phyloP scores from a whole-genome alignment of 371 early-diverging fungal genomes.

The Rhizopus arrhizus region DNA sequence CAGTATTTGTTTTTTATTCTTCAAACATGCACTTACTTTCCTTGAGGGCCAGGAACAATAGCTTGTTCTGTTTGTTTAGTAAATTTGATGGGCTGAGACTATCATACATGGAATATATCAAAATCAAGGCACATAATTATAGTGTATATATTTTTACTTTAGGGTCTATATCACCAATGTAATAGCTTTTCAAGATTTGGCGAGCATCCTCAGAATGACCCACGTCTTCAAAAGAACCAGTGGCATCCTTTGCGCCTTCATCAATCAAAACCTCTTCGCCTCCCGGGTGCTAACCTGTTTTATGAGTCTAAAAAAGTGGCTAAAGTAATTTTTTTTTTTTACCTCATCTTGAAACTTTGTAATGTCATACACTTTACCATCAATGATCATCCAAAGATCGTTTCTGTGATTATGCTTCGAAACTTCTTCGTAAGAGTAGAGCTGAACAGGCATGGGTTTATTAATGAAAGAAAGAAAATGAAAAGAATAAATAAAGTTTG shows the following conservation, averaged over 20 bases:
- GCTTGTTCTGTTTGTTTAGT: slow-evolving; percentile 11
- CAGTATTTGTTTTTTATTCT: neutral
- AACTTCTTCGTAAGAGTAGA: slow-evolving; percentile 61
- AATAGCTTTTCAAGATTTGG: slow-evolving; percentile 70
- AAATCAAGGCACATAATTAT: neutral
- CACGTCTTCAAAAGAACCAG: slow-evolving; percentile 94
- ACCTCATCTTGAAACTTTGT: slow-evolving; percentile 78
- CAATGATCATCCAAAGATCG: slow-evolving; percentile 74
- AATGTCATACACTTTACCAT: slow-evolving; percentile 84
- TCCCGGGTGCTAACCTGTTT: slow-evolving; percentile 69
- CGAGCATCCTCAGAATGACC: slow-evolving; percentile 94
- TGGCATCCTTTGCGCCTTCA: slow-evolving; percentile 85
- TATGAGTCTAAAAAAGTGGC: neutral
- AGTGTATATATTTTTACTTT: slow-evolving; percentile 44
- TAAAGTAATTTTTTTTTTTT: neutral
- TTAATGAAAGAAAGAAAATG: neutral
- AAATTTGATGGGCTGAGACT: slow-evolving; percentile 43
- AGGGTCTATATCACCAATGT: slow-evolving; percentile 75
- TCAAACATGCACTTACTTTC: slow-evolving; percentile 44
- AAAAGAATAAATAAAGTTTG: neutral
- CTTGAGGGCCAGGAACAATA: slow-evolving; percentile 34
- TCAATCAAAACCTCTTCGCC: slow-evolving; percentile 82
- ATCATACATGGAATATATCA: neutral
- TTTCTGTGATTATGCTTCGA: slow-evolving; percentile 56
- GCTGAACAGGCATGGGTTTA: slow-evolving; percentile 23